These are phyloP conservation scores for Periglandula ipomoeae DNA, from an alignment of 2,329 filamentous ascomycete genomes.

Conservation along the genomic window DNA sequence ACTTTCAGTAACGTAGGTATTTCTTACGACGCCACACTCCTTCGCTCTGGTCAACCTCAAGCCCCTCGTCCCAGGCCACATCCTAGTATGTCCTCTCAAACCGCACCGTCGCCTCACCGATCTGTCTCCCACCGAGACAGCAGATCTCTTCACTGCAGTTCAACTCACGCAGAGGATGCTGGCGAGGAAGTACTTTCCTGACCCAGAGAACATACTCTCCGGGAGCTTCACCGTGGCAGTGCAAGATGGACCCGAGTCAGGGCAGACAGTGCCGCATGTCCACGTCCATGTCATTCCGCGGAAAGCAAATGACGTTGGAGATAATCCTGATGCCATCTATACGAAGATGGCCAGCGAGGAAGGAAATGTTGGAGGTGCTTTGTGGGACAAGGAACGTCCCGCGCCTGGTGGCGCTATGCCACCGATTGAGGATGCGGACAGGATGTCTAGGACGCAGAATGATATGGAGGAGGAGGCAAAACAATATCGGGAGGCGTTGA, in stretches of 20 bases:
- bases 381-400: slow-evolving; percentile 46
- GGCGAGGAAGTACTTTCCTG: slow-evolving; percentile 44
- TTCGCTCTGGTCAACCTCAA: slow-evolving; percentile 95
- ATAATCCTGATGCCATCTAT: slow-evolving; percentile 62
- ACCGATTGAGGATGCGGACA: slow-evolving; percentile 59
- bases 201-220: slow-evolving; percentile 31
- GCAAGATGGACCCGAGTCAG: slow-evolving; percentile 85
- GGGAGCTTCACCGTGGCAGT: slow-evolving; percentile 86
- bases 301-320: slow-evolving; percentile 38
- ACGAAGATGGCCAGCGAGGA: slow-evolving; percentile 73
- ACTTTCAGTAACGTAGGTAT: slow-evolving; percentile 53
- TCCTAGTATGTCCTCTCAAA: slow-evolving; percentile 73
- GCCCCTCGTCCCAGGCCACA: slow-evolving; percentile 84
- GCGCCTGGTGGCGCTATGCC: slow-evolving; percentile 51
- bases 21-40: slow-evolving; percentile 68
- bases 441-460: slow-evolving; percentile 56
- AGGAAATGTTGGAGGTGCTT: slow-evolving; percentile 67
- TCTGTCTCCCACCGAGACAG: slow-evolving; percentile 59
- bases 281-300: slow-evolving; percentile 89
- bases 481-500: slow-evolving; percentile 47
- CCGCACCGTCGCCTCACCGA: slow-evolving; percentile 66
- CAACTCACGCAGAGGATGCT: slow-evolving; percentile 75
- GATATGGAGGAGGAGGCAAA: slow-evolving; percentile 76
- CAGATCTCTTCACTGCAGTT: slow-evolving; percentile 80
- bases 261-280: slow-evolving; percentile 88